Base-by-base conservation (phyloP, 345 rosid genomes). In the Salix suchowensis region DNA sequence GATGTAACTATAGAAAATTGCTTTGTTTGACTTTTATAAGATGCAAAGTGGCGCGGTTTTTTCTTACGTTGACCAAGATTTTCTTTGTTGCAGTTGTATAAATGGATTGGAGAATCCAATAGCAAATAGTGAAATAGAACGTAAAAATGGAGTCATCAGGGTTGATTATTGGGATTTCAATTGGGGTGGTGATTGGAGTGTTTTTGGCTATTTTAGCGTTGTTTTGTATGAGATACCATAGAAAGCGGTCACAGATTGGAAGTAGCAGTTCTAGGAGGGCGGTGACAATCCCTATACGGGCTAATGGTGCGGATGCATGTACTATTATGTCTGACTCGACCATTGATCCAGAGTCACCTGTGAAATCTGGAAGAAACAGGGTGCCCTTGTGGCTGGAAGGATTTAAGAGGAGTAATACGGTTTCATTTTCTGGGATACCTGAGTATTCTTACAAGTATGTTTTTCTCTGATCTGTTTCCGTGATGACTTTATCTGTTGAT, bases 161-260 rank as follows among this genome's bases (percentile, higher is more conserved):
- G 23, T 83, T 96, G 90, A 89, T 96, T 46, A 86, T 92, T 42
- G 99, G 98, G 82, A 91, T 91, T 78, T 92, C 97, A 4, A 87
- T 89, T 5, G 99, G 99, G 48, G 86, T 96, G 78, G 99, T 94
- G 84, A 92, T 96, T 24, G 99, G 99, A 52, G 90, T 94, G 79
- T 68, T 87, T 69, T 80, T 94, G 82, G 98, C 98, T 76, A 76
- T 91, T 71, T 79, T 86, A 26, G 87, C 86, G 16, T 80, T 94
- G 46, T 80, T 89, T 12, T 87, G 97, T 75, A 28, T 86, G 70
- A 85, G 88, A 79, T 92, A 87, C 80, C 94, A 91, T 30, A 88
- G 96, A 77, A 94, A 90, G 82, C 76, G 86, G 55, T 87, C 98
- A 32, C 99, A 92, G 91, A 92, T 94, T 78, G 96, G 92, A 52